Evolutionary conservation across 148 eudicot genomes (phyloP), one percentile per base, ranked within the genome.

Genomic region (Cornus florida): DNA sequence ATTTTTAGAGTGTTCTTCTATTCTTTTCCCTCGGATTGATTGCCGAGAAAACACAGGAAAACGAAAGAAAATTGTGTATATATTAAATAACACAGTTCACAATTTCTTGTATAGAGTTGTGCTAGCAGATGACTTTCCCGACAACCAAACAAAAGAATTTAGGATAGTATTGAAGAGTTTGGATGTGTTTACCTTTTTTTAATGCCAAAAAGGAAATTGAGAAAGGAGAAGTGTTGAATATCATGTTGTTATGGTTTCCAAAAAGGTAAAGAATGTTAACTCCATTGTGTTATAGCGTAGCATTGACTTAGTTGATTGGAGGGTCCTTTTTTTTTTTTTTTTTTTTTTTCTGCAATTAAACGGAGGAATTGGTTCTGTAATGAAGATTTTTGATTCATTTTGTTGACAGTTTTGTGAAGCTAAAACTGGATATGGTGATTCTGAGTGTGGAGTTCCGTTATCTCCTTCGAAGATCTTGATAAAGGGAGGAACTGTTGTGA

Each of bases 401-500:
- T 56, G 65, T 70, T 79, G 65, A 46, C 83, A 96, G 99, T 89
- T 87, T 80, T 96, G 97, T 86, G 92, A 87, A 67, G 92, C 88
- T 78, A 92, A 89, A 80, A 72, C 64, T 82, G 90, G 80, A 57
- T 90, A 85, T 85, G 91, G 93, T 38, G 90, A 86, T 78, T 72
- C 79, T 59, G 87, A 82, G 71, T 90, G 97, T 85, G 89, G 86
- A 67, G 64, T 79, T 72, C 77, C 86, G 69, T 79, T 87, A 56
- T 78, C 83, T 70, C 70, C 87, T 17, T 86, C 93, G 23, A 96
- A 91, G 91, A 96, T 96, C 71, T 76, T 93, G 87, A 92, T 96
- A 19, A 92, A 92, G 81, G 98, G 98, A 38, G 99, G 99, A 53
- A 93, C 88, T 12, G 93, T 96, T 68, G 98, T 96, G 80, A 96